These are phyloP conservation scores for Suillus fuscotomentosus DNA, from an alignment of 768 basidiomycete species.

Conservation along the genomic window DNA sequence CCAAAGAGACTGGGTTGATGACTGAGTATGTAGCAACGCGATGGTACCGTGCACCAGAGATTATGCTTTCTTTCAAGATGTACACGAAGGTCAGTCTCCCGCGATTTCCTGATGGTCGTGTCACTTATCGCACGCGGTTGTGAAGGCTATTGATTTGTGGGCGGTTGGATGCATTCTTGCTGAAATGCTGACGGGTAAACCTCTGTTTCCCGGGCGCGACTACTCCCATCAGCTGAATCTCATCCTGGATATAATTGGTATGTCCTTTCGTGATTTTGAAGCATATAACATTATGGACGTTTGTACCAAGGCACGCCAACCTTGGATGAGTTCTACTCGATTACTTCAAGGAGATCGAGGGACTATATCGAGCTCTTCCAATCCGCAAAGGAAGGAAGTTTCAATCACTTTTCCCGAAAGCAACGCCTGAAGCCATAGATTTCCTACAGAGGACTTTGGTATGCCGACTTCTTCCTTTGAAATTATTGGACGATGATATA, in stretches of 20 bases:
- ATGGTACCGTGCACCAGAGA: constrained; percentile 93
- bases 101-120: constrained; percentile 13
- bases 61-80: constrained; percentile 94
- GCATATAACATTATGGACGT: constrained; percentile 23
- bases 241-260: constrained; percentile 85
- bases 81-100: constrained; percentile 57
- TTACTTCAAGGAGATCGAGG: constrained; percentile 79
- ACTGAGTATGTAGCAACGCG: constrained; percentile 88
- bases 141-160: constrained; percentile 71
- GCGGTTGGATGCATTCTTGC: constrained; percentile 76
- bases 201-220: constrained; percentile 85
- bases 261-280: constrained; percentile 7
- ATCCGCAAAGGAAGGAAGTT: constrained; percentile 78
- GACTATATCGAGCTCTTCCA: constrained; percentile 88
- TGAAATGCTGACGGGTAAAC: constrained; percentile 77
- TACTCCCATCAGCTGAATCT: constrained; percentile 87
- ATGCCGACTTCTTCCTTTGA: constrained; percentile 35
- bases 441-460: constrained; percentile 73
- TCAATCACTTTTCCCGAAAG: constrained; percentile 71
- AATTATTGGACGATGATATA: constrained; percentile 2
- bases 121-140: constrained; percentile 3
- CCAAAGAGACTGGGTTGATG: constrained; percentile 68
- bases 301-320: constrained; percentile 65
- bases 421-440: constrained; percentile 69
- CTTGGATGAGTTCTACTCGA: constrained; percentile 88